Evolutionary conservation across 2,329 filamentous ascomycete genomes (phyloP).

Genomic region (Laburnicola sp.): DNA sequence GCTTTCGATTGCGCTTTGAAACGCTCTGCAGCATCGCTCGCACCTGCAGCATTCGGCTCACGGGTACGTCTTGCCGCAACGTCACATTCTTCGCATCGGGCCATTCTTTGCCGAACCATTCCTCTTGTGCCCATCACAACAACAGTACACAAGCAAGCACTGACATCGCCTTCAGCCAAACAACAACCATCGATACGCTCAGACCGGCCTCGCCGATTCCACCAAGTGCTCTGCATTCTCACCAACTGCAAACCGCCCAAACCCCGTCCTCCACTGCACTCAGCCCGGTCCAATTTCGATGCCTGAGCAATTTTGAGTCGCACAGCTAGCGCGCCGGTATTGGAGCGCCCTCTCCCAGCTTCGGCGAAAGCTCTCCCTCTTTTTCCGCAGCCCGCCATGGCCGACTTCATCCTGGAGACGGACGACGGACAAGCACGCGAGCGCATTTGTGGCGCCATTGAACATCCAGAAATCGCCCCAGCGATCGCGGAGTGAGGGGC

Average conservation of each 20-base stretch:
- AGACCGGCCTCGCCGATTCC: slow-evolving; percentile 9
- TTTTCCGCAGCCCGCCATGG: slow-evolving; percentile 27
- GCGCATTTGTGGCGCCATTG: slow-evolving; percentile 42
- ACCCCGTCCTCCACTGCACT: slow-evolving; percentile 13
- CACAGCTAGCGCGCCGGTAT: slow-evolving; percentile 29
- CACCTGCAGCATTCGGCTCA: slow-evolving; percentile 11
- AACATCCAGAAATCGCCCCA: slow-evolving; percentile 44
- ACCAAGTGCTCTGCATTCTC: slow-evolving; percentile 5
- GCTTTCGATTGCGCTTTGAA: slow-evolving; percentile 16
- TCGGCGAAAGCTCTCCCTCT: slow-evolving; percentile 6
- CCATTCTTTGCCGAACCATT: slow-evolving; percentile 30
- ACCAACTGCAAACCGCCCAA: slow-evolving; percentile 4
- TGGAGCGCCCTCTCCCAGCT: slow-evolving; percentile 1
- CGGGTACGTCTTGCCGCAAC: slow-evolving; percentile 35
- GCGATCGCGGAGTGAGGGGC: slow-evolving; percentile 26
- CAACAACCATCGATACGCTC: slow-evolving; percentile 19
- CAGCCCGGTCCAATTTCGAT: slow-evolving; percentile 30
- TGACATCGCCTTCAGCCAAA: slow-evolving; percentile 28
- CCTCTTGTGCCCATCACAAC: slow-evolving; percentile 27
- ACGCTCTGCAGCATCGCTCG: slow-evolving; percentile 17
- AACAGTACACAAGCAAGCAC: slow-evolving; percentile 31
- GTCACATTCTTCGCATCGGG: slow-evolving; percentile 32
- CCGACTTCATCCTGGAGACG: slow-evolving; percentile 30
- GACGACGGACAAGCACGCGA: slow-evolving; percentile 39
- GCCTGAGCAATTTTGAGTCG: slow-evolving; percentile 30